phyloP scores from a whole-genome alignment of 352 stramenopile genomes.

The Globisporangium carolinianum region DNA sequence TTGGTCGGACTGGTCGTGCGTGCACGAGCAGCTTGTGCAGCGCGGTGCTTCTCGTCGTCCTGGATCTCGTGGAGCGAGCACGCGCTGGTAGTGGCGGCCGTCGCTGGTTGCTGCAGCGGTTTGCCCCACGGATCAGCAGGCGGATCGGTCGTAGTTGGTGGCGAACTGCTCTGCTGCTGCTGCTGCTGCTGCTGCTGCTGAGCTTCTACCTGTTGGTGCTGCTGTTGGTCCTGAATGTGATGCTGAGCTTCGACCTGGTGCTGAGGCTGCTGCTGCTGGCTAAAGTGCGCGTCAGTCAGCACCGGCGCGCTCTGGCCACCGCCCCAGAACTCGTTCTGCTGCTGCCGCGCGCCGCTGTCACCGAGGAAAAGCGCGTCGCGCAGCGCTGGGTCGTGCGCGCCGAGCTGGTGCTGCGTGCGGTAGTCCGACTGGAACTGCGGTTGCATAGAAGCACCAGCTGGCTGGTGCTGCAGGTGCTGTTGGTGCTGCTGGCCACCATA shows the following conservation, averaged over 20 bases:
- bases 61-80: slow-evolving; percentile 34
- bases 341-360: slow-evolving; percentile 6
- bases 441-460: slow-evolving; percentile 33
- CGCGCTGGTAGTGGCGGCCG: slow-evolving; percentile 4
- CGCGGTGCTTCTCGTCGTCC: slow-evolving; percentile 35
- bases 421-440: slow-evolving; percentile 50
- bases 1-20: slow-evolving; percentile 1
- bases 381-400: slow-evolving; percentile 10
- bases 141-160: slow-evolving; percentile 10
- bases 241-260: slow-evolving; percentile 3
- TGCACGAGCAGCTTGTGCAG: slow-evolving; percentile 5
- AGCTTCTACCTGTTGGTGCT: not conserved
- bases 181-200: slow-evolving; percentile 4
- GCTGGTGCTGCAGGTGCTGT: slow-evolving; percentile 13
- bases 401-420: slow-evolving; percentile 29
- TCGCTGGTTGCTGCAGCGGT: slow-evolving; percentile 13
- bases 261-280: slow-evolving; percentile 1
- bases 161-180: slow-evolving; percentile 5
- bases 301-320: slow-evolving; percentile 4
- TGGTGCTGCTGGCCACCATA: slow-evolving; percentile 1
- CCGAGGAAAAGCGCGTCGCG: slow-evolving; percentile 29
- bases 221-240: not conserved
- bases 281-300: slow-evolving; percentile 1
- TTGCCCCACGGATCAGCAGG: slow-evolving; percentile 29
- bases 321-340: slow-evolving; percentile 15